Evolutionary conservation across 768 basidiomycete species (phyloP).

Genomic region (Serendipita vermifera): DNA sequence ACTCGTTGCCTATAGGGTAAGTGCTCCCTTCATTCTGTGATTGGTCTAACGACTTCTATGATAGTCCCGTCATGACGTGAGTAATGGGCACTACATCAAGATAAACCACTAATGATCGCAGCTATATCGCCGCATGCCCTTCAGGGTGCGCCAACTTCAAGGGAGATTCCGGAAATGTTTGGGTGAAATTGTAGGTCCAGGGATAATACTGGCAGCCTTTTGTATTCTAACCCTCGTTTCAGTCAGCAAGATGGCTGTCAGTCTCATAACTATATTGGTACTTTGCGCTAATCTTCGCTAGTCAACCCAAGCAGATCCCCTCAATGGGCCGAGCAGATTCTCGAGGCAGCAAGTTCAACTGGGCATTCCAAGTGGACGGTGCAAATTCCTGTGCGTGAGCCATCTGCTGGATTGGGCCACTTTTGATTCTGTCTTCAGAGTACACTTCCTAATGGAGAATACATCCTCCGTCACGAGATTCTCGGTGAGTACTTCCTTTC

Average conservation of each 20-base stretch:
- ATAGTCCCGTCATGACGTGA: conserved; percentile 4
- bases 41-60: too few relatives aligned
- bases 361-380: conserved; percentile 6
- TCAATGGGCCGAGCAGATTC: conserved; percentile 12
- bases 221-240: not conserved
- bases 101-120: too few relatives aligned
- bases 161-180: conserved; percentile 14
- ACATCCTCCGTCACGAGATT: conserved; percentile 6
- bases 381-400: not conserved
- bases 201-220: too few relatives aligned
- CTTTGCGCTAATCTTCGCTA: too few relatives aligned
- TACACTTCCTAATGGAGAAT: conserved; percentile 7
- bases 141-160: conserved; percentile 14
- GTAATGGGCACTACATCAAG: too few relatives aligned
- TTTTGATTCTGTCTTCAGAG: not conserved
- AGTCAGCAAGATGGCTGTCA: conserved; percentile 14
- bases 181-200: conserved; percentile 12
- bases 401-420: not conserved
- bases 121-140: conserved; percentile 13
- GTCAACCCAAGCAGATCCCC: not conserved
- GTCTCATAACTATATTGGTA: too few relatives aligned
- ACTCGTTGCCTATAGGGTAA: too few relatives aligned
- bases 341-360: not conserved
- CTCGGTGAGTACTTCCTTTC: not conserved
- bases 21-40: too few relatives aligned